Evolutionary conservation across 2,329 filamentous ascomycete genomes (phyloP).

Genomic region (Paraphaeosphaeria sporulosa): DNA sequence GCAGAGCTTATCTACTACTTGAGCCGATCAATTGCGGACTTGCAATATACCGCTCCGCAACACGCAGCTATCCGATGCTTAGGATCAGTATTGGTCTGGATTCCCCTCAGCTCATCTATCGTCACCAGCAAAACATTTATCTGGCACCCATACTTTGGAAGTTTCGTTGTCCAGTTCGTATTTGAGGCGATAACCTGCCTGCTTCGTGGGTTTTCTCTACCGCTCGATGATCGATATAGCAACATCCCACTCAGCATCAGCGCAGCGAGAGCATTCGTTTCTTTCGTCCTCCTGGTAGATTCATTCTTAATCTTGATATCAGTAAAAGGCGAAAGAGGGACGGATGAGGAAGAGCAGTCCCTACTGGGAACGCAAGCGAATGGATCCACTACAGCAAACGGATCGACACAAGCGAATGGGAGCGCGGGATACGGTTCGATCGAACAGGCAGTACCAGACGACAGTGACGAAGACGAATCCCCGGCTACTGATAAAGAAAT

Average conservation of each 20-base stretch:
- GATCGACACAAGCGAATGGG: slow-evolving; percentile 48
- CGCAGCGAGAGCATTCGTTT: slow-evolving; percentile 30
- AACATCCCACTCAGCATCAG: slow-evolving; percentile 33
- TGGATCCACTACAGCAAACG: slow-evolving; percentile 41
- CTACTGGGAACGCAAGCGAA: slow-evolving; percentile 56
- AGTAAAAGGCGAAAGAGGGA: slow-evolving; percentile 41
- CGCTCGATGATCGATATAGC: slow-evolving; percentile 22
- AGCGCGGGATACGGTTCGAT: slow-evolving; percentile 47
- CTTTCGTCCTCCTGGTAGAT: slow-evolving; percentile 36
- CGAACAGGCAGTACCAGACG: slow-evolving; percentile 20
- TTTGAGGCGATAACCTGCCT: slow-evolving; percentile 41
- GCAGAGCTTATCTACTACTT: slow-evolving; percentile 46
- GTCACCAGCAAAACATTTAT: slow-evolving; percentile 31
- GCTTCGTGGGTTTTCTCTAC: slow-evolving; percentile 30
- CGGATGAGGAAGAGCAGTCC: slow-evolving; percentile 66
- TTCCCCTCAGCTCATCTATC: slow-evolving; percentile 32
- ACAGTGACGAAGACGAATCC: slow-evolving; percentile 55
- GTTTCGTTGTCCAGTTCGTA: slow-evolving; percentile 41
- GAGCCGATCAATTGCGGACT: slow-evolving; percentile 36
- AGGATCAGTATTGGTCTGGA: slow-evolving; percentile 45
- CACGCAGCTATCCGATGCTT: slow-evolving; percentile 44
- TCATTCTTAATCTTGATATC: slow-evolving; percentile 38
- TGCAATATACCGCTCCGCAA: slow-evolving; percentile 40
- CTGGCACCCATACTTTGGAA: slow-evolving; percentile 46
- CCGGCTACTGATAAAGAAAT: slow-evolving; percentile 63